Percentiles rank a stretch among this genome's conserved stretches.
phyloP scores from a whole-genome alignment of 352 stramenopile species.

The Globisporangium polare region DNA sequence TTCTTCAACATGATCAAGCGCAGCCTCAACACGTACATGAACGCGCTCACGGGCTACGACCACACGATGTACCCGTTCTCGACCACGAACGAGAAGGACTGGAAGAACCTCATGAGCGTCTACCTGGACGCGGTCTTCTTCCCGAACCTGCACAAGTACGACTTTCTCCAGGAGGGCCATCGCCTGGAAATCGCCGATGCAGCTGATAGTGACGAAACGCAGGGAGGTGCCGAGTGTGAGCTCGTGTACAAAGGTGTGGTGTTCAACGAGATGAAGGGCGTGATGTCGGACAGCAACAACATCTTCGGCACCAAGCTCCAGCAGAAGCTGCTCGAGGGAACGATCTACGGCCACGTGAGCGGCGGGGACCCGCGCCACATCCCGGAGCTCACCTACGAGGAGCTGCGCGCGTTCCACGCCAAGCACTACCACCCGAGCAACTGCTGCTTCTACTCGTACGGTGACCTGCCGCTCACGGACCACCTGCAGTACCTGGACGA shows the following conservation, averaged over 20 bases:
- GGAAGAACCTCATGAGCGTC: constrained; percentile 96
- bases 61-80: constrained; percentile 99
- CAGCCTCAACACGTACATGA: constrained; percentile 99
- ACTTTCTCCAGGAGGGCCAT: constrained; percentile 83
- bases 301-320: constrained; percentile 90
- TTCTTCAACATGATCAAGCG: constrained; percentile 99
- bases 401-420: constrained; percentile 74
- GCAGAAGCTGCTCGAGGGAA: constrained; percentile 88
- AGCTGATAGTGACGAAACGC: constrained; percentile 22
- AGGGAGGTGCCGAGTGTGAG: constrained; percentile 28
- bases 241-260: constrained; percentile 93
- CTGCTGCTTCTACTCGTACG: constrained; percentile 88
- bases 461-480: constrained; percentile 74
- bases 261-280: constrained; percentile 99
- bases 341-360: constrained; percentile 83
- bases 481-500: constrained; percentile 76
- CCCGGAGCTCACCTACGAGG: constrained; percentile 69
- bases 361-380: constrained; percentile 70
- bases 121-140: constrained; percentile 98
- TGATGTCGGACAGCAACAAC: constrained; percentile 94
- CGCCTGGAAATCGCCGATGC: constrained; percentile 49
- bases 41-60: constrained; percentile 98
- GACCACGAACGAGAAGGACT: constrained; percentile 96
- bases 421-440: constrained; percentile 90
- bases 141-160: constrained; percentile 78